Conservation (phyloP, 805 yeast genomes). For the Wickerhamomyces alni region DNA sequence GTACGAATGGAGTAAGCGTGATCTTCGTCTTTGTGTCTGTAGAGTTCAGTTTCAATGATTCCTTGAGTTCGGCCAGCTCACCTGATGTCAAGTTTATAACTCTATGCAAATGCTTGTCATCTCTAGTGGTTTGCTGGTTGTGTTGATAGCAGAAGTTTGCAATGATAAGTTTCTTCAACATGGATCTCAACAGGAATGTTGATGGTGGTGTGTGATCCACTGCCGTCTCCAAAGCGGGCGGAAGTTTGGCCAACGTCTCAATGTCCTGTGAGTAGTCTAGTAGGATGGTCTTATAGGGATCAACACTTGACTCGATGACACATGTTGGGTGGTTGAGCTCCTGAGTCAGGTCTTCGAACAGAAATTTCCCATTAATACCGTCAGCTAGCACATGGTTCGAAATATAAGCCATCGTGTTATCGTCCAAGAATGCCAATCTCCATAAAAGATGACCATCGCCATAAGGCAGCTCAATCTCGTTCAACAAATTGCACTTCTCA, state of each 20-base stretch:
- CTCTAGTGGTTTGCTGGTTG: neutral
- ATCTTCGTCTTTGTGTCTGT: neutral
- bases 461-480: constrained; percentile 8
- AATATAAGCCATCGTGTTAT: constrained; percentile 11
- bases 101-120: constrained; percentile 8
- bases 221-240: constrained; percentile 13
- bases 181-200: constrained; percentile 5
- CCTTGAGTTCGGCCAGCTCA: neutral
- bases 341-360: constrained; percentile 10
- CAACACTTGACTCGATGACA: neutral
- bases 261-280: constrained; percentile 10
- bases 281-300: neutral
- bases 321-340: constrained; percentile 3
- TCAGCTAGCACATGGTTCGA: constrained; percentile 19
- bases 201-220: constrained; percentile 11
- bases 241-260: constrained; percentile 6
- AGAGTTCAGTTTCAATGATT: neutral
- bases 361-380: constrained; percentile 13
- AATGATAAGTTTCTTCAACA: constrained; percentile 5
- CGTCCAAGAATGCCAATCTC: constrained; percentile 14
- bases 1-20: constrained; percentile 17
- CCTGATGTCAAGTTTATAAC: constrained; percentile 6
- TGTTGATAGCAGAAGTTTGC: constrained; percentile 1
- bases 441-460: constrained; percentile 11
- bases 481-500: constrained; percentile 7